phyloP scores from a whole-genome alignment of 2,329 filamentous ascomycete species.

The Mariannaea sp. region DNA sequence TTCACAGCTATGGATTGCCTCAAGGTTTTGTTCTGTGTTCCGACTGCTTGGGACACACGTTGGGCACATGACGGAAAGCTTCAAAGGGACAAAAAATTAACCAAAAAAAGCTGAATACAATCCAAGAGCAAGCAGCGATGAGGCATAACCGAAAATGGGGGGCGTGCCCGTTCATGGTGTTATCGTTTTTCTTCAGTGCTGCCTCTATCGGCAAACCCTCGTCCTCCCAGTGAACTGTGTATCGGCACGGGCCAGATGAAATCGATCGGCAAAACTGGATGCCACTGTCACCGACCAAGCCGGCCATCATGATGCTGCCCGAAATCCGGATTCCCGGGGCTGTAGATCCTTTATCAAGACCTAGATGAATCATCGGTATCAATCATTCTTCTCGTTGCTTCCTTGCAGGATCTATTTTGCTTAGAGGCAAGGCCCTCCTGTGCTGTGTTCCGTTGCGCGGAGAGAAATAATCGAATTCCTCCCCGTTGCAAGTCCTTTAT shows the following conservation, averaged over 20 bases:
- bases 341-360: slow-evolving; percentile 37
- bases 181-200: not conserved
- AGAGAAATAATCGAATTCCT: too few species aligned
- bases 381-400: too few species aligned
- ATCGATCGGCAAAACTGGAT: slow-evolving; percentile 19
- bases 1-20: not conserved
- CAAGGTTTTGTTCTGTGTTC: not conserved
- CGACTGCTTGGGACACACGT: not conserved
- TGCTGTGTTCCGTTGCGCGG: too few species aligned
- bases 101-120: not conserved
- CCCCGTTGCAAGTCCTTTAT: too few species aligned
- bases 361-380: slow-evolving; percentile 27
- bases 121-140: too few species aligned
- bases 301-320: slow-evolving; percentile 26
- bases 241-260: not conserved
- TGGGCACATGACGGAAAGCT: not conserved
- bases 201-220: not conserved
- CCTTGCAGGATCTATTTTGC: too few species aligned
- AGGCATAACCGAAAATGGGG: too few species aligned
- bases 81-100: not conserved
- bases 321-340: slow-evolving; percentile 21
- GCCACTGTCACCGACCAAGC: slow-evolving; percentile 23
- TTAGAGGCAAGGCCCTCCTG: too few species aligned
- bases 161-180: not conserved
- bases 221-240: not conserved